Conservation (phyloP, 1,139 yeast species). For the Yamadazyma oceani region DNA sequence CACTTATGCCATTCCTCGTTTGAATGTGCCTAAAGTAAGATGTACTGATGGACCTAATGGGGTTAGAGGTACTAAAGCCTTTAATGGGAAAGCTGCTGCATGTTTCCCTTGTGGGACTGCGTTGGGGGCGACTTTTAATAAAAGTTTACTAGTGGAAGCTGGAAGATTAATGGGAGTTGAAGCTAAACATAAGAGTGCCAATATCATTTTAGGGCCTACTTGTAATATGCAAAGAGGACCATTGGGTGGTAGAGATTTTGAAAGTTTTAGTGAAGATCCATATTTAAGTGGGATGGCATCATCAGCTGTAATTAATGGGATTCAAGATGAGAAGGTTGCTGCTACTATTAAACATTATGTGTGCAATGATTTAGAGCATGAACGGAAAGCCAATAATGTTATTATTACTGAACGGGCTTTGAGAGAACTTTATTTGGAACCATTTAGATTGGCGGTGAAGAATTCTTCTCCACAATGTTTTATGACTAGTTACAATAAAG, state of each 20-base stretch:
- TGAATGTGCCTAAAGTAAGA: constrained; percentile 33
- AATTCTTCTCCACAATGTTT: constrained; percentile 38
- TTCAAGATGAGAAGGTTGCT: constrained; percentile 38
- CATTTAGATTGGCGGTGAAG: constrained; percentile 58
- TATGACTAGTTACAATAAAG: constrained; percentile 61
- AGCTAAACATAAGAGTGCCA: constrained; percentile 32
- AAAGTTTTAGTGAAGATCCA: constrained; percentile 36
- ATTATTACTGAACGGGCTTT: constrained; percentile 56
- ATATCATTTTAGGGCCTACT: constrained; percentile 37
- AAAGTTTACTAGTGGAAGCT: constrained; percentile 24
- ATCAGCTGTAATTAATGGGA: constrained; percentile 28
- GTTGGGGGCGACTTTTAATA: constrained; percentile 43
- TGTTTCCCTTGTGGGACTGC: constrained; percentile 41
- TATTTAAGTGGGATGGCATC: constrained; percentile 32
- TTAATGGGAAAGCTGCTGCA: constrained; percentile 31
- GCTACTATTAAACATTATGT: constrained; percentile 63
- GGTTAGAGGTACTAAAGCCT: constrained; percentile 31
- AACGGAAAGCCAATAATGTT: constrained; percentile 49
- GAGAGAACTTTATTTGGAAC: constrained; percentile 60
- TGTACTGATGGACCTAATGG: constrained; percentile 40
- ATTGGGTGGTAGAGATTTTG: constrained; percentile 38
- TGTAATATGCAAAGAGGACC: constrained; percentile 35
- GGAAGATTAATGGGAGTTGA: constrained; percentile 35
- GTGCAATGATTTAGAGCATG: constrained; percentile 61
- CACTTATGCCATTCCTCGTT: constrained; percentile 46